Evolutionary conservation across 805 yeast species (phyloP).

Genomic region (Monosporozyma siamensis): DNA sequence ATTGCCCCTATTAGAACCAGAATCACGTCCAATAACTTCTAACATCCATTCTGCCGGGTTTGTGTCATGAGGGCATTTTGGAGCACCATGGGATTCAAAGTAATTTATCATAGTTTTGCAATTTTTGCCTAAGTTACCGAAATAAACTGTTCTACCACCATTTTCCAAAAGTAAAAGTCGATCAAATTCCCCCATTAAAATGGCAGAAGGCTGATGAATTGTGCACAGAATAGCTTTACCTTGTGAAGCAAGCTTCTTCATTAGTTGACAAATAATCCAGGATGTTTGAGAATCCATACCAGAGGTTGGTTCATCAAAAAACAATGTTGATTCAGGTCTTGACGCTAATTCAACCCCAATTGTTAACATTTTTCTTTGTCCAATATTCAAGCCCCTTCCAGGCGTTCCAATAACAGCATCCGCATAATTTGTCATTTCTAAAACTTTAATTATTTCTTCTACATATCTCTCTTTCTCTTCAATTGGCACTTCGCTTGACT

Average conservation of each 20-base stretch:
- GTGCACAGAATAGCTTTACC: constrained; percentile 66
- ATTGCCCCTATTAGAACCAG: constrained; percentile 67
- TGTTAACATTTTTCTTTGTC: constrained; percentile 52
- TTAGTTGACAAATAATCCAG: constrained; percentile 53
- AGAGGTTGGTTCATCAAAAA: constrained; percentile 62
- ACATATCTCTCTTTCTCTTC: constrained; percentile 57
- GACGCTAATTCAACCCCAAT: constrained; percentile 63
- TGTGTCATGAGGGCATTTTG: constrained; percentile 55
- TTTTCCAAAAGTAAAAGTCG: constrained; percentile 57
- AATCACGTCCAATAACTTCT: constrained; percentile 76
- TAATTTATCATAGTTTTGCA: constrained; percentile 51
- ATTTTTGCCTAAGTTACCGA: constrained; percentile 58
- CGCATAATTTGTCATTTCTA: constrained; percentile 56
- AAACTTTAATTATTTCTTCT: constrained; percentile 50
- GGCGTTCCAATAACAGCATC: constrained; percentile 69
- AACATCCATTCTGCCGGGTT: constrained; percentile 95
- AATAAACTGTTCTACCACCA: constrained; percentile 70
- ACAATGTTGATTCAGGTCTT: constrained; percentile 49
- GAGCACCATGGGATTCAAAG: constrained; percentile 59
- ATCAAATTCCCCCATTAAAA: constrained; percentile 68
- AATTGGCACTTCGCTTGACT: constrained; percentile 41
- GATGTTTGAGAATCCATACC: constrained; percentile 64
- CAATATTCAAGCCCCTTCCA: constrained; percentile 60
- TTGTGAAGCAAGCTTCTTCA: constrained; percentile 48
- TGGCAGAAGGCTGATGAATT: constrained; percentile 81